Evolutionary conservation across 805 yeast genomes (phyloP).

Genomic region (Cyberlindnera xishuangbannaensis): DNA sequence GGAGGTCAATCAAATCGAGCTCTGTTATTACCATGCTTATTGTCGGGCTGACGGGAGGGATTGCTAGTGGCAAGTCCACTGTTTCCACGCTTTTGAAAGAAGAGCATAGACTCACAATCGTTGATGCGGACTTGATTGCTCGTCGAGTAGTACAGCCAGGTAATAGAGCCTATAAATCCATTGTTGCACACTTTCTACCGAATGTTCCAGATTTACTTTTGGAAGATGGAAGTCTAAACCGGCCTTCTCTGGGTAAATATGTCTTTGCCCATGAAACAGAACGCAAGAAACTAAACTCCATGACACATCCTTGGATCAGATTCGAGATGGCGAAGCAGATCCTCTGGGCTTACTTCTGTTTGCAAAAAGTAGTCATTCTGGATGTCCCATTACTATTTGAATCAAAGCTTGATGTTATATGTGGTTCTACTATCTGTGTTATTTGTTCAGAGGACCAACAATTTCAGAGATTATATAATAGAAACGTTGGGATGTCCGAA

Average conservation of each 20-base stretch:
- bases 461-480: constrained; percentile 48
- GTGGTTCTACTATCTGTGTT: constrained; percentile 69
- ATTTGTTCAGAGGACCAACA: constrained; percentile 56
- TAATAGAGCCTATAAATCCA: constrained; percentile 56
- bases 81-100: constrained; percentile 58
- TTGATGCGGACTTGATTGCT: constrained; percentile 92
- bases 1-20: too few relatives aligned
- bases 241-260: constrained; percentile 69
- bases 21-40: constrained; percentile 86
- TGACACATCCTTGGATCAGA: constrained; percentile 85
- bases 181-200: constrained; percentile 53
- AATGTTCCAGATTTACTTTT: constrained; percentile 44
- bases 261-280: constrained; percentile 68
- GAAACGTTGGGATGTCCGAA: constrained; percentile 62
- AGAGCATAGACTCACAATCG: constrained; percentile 47
- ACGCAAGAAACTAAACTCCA: constrained; percentile 54
- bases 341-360: constrained; percentile 48
- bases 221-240: constrained; percentile 41
- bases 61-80: constrained; percentile 94
- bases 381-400: constrained; percentile 93
- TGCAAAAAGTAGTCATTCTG: constrained; percentile 52
- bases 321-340: constrained; percentile 55
- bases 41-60: constrained; percentile 96
- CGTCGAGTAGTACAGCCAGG: constrained; percentile 83
- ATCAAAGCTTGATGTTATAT: constrained; percentile 58